A percentile compares a stretch with the other conserved stretches of the same genome.
Conservation (phyloP, 306 rosid genomes). For the Glycyrrhiza uralensis region DNA sequence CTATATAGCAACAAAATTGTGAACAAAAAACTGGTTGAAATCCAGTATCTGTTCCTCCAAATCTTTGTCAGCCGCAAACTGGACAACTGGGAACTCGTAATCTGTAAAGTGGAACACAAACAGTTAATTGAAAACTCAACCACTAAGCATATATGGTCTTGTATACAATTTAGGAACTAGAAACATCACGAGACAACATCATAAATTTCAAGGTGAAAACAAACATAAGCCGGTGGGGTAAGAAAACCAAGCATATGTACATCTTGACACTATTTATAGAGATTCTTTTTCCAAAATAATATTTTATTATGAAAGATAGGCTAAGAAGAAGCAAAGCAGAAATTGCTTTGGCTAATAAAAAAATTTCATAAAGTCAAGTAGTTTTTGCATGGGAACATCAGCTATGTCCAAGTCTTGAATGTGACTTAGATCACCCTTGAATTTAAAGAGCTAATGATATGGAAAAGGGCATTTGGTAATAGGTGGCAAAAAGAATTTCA, state of each 20-base stretch:
- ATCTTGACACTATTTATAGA: too few relatives aligned
- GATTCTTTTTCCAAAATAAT: too few relatives aligned
- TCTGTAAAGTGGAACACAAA: conserved; percentile 11
- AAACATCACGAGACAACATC: neutral
- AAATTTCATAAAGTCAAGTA: neutral
- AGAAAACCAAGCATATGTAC: neutral
- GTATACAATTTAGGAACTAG: neutral
- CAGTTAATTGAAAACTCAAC: conserved; percentile 10
- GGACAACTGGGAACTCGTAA: neutral
- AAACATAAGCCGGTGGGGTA: neutral
- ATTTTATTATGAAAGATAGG: neutral
- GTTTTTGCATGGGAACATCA: neutral
- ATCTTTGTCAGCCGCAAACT: conserved; percentile 13
- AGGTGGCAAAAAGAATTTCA: neutral
- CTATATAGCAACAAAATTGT: conserved; percentile 20
- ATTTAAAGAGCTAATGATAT: neutral
- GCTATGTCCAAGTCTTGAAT: neutral
- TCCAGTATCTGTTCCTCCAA: conserved; percentile 22
- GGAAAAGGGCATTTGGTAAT: neutral
- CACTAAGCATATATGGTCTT: neutral
- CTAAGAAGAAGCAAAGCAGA: neutral
- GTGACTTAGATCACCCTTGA: neutral
- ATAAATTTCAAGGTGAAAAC: neutral
- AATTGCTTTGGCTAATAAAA: neutral
- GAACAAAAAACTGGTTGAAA: conserved; percentile 11